Percentiles rank a stretch among this genome's conserved stretches.
Conservation (phyloP, 2,329 filamentous ascomycete genomes). For the Talaromyces sp. region DNA sequence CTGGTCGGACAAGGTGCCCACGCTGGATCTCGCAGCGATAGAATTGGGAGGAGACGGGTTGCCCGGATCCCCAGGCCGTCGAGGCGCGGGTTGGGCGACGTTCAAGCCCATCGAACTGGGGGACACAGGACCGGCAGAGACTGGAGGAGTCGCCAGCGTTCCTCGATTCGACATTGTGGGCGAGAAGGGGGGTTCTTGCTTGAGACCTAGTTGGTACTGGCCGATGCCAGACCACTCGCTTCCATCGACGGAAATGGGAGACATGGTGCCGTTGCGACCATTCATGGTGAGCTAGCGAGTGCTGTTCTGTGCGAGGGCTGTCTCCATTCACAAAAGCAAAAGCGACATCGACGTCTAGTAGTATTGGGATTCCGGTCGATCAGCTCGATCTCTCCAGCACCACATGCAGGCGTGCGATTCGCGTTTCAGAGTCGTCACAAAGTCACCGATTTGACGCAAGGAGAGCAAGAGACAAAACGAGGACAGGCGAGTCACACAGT, state of each 20-base stretch:
- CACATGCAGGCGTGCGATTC: neutral
- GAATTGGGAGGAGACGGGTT: slow-evolving; percentile 84
- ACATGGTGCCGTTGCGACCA: slow-evolving; percentile 70
- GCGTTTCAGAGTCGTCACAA: neutral
- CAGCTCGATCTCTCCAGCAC: neutral
- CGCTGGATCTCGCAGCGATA: slow-evolving; percentile 69
- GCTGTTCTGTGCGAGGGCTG: neutral
- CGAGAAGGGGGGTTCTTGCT: slow-evolving; percentile 36
- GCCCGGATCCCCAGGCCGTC: slow-evolving; percentile 26
- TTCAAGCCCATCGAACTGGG: slow-evolving; percentile 59
- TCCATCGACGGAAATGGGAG: slow-evolving; percentile 74
- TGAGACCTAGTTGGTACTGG: slow-evolving; percentile 55
- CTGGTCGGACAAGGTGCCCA: slow-evolving; percentile 65
- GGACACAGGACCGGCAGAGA: slow-evolving; percentile 50
- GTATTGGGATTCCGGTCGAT: neutral
- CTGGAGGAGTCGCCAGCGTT: slow-evolving; percentile 62
- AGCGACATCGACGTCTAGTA: neutral
- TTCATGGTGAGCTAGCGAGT: slow-evolving; percentile 49
- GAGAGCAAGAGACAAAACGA: neutral
- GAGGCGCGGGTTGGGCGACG: slow-evolving; percentile 27
- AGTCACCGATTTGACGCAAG: neutral
- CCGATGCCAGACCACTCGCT: slow-evolving; percentile 75
- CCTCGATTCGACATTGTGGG: slow-evolving; percentile 47
- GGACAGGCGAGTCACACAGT: neutral
- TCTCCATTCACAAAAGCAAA: neutral